phyloP scores from a whole-genome alignment of 163 green algal genomes.

The Scenedesmus sp. region DNA sequence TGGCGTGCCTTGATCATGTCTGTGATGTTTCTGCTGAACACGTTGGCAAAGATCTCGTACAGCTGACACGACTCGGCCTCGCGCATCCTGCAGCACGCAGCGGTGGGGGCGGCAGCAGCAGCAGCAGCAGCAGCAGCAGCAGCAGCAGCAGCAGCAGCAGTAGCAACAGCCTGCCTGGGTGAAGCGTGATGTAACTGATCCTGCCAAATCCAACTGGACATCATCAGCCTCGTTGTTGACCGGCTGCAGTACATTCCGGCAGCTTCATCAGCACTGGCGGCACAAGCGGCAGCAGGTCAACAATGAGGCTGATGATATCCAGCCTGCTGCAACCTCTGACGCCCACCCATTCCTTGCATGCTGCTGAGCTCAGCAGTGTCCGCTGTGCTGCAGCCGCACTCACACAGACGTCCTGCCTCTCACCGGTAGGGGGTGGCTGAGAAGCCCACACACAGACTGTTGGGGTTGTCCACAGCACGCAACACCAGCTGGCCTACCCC shows the following conservation, averaged over 20 bases:
- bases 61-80: slow-evolving; percentile 8
- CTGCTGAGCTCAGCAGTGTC: too few species aligned
- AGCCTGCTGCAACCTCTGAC: too few species aligned
- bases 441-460: slow-evolving; percentile 50
- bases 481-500: not conserved
- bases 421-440: slow-evolving; percentile 50
- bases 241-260: too few species aligned
- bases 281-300: too few species aligned
- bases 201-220: too few species aligned
- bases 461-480: not conserved
- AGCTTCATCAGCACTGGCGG: too few species aligned
- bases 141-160: not conserved
- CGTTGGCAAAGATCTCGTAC: slow-evolving; percentile 31
- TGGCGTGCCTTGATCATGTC: slow-evolving; percentile 42
- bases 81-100: not conserved
- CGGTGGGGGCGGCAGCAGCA: not conserved
- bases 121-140: not conserved
- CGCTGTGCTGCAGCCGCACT: not conserved
- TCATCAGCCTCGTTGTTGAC: too few species aligned
- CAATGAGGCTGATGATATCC: too few species aligned
- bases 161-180: too few species aligned
- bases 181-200: too few species aligned
- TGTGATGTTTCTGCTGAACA: slow-evolving; percentile 23
- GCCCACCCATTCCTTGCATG: too few species aligned
- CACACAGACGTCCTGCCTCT: not conserved